These are phyloP conservation scores for Echeveria elegans DNA, from an alignment of 164 flowering plant genomes.

Conservation along the genomic window DNA sequence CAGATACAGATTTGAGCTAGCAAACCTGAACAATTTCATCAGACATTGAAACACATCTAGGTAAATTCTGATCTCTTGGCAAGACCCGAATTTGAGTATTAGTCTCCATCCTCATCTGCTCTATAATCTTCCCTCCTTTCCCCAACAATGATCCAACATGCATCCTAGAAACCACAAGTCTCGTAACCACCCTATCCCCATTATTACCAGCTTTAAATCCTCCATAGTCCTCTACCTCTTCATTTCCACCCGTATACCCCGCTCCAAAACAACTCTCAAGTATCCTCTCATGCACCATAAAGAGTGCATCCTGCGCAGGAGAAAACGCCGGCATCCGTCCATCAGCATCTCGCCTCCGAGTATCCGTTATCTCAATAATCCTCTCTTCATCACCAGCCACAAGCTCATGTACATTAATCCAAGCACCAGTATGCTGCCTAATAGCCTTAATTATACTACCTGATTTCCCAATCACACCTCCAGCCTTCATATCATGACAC, in stretches of 20 bases:
- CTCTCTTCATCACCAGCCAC: slow-evolving; percentile 85
- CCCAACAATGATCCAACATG: slow-evolving; percentile 94
- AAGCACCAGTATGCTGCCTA: slow-evolving; percentile 92
- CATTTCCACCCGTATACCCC: slow-evolving; percentile 20
- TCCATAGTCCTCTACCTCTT: slow-evolving; percentile 38
- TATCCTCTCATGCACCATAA: slow-evolving; percentile 81
- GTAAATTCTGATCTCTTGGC: slow-evolving; percentile 81
- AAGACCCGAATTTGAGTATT: slow-evolving; percentile 92
- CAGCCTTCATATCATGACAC: slow-evolving; percentile 81
- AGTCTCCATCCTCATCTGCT: slow-evolving; percentile 94
- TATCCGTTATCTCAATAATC: slow-evolving; percentile 88
- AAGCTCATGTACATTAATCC: slow-evolving; percentile 85
- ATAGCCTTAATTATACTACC: slow-evolving; percentile 83
- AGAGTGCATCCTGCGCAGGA: slow-evolving; percentile 87
- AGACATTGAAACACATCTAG: slow-evolving; percentile 71
- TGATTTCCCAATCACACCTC: slow-evolving; percentile 88
- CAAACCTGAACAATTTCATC: slow-evolving; percentile 97
- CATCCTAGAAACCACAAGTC: slow-evolving; percentile 80
- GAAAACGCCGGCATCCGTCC: slow-evolving; percentile 68
- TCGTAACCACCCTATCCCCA: slow-evolving; percentile 46
- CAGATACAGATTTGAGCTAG: background rate
- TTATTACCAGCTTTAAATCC: slow-evolving; percentile 21
- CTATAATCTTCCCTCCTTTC: slow-evolving; percentile 96
- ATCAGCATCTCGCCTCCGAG: slow-evolving; percentile 64
- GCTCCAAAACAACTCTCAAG: slow-evolving; percentile 48